These are phyloP conservation scores for Saprolegnia diclina DNA, from an alignment of 352 stramenopile genomes.

Conservation along the genomic window DNA sequence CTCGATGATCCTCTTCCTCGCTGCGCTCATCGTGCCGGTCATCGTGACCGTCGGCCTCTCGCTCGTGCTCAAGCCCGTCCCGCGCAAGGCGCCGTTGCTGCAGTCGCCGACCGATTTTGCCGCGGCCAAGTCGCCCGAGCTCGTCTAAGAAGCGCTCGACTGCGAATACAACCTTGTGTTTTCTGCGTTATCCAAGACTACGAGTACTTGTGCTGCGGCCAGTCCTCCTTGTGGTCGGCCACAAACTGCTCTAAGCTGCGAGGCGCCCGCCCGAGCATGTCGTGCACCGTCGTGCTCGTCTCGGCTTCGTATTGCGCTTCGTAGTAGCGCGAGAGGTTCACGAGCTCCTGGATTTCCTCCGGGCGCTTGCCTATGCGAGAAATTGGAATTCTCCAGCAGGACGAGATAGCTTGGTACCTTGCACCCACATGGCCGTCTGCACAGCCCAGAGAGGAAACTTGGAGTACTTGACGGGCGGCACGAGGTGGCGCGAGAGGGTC, in stretches of 20 bases:
- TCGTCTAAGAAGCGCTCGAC: slow-evolving; percentile 1
- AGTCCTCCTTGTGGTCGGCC: slow-evolving; percentile 37
- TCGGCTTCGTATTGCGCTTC: slow-evolving; percentile 40
- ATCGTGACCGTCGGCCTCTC: slow-evolving; percentile 52
- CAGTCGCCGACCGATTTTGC: background rate
- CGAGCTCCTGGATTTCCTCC: slow-evolving; percentile 51
- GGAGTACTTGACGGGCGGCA: slow-evolving; percentile 46
- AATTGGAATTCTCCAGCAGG: too few relatives aligned
- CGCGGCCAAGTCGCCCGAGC: slow-evolving; percentile 10
- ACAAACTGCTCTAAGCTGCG: slow-evolving; percentile 47
- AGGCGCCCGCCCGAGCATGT: slow-evolving; percentile 36
- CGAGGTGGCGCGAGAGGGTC: slow-evolving; percentile 40
- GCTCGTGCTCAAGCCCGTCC: slow-evolving; percentile 34
- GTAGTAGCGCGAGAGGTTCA: slow-evolving; percentile 42
- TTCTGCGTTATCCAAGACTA: background rate
- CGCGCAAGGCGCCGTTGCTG: background rate
- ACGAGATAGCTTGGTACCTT: slow-evolving; percentile 1
- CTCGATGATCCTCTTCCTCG: slow-evolving; percentile 79
- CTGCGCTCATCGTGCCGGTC: slow-evolving; percentile 55
- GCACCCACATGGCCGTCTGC: slow-evolving; percentile 65
- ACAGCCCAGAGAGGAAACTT: slow-evolving; percentile 70
- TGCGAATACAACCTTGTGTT: background rate
- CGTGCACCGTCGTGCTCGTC: slow-evolving; percentile 36
- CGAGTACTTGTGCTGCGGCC: slow-evolving; percentile 31
- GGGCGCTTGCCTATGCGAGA: slow-evolving; percentile 42